These are phyloP conservation scores for Endothia cerciana DNA, from an alignment of 2,329 filamentous ascomycete species.

Conservation along the genomic window DNA sequence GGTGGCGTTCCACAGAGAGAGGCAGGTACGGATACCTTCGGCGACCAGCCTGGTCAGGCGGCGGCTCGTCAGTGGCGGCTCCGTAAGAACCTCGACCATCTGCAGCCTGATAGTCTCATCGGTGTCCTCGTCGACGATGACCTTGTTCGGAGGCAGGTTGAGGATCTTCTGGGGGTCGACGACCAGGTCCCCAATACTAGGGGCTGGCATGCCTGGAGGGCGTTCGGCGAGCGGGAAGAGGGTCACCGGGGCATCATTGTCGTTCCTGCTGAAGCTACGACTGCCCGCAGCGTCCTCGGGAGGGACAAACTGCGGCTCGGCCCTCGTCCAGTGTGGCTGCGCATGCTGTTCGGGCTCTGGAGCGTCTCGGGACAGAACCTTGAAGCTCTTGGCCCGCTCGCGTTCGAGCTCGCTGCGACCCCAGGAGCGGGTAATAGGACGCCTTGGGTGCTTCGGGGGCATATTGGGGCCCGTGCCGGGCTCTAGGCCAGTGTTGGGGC, in stretches of 20 bases:
- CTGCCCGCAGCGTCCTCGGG: background rate
- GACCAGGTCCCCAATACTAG: constrained; percentile 8
- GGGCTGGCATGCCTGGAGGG: background rate
- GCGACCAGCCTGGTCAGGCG: background rate
- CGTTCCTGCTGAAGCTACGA: background rate
- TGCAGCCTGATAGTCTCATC: constrained; percentile 5
- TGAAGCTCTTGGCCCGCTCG: background rate
- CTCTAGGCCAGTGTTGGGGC: background rate
- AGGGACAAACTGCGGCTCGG: background rate
- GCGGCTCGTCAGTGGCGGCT: background rate
- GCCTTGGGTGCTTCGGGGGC: background rate
- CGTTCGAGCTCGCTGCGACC: background rate
- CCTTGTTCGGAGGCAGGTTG: background rate
- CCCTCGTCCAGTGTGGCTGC: background rate
- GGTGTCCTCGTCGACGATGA: constrained; percentile 11
- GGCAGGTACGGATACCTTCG: background rate
- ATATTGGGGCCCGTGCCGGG: background rate
- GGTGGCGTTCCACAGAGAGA: background rate
- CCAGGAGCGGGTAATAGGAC: background rate
- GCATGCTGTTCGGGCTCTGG: background rate
- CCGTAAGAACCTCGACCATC: constrained; percentile 7
- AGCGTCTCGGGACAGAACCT: background rate
- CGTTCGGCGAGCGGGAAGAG: background rate
- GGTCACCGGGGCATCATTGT: background rate
- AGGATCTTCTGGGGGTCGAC: background rate